These are phyloP conservation scores for Pestalotiopsis sp. DNA, from an alignment of 2,329 filamentous ascomycete genomes.

Conservation along the genomic window DNA sequence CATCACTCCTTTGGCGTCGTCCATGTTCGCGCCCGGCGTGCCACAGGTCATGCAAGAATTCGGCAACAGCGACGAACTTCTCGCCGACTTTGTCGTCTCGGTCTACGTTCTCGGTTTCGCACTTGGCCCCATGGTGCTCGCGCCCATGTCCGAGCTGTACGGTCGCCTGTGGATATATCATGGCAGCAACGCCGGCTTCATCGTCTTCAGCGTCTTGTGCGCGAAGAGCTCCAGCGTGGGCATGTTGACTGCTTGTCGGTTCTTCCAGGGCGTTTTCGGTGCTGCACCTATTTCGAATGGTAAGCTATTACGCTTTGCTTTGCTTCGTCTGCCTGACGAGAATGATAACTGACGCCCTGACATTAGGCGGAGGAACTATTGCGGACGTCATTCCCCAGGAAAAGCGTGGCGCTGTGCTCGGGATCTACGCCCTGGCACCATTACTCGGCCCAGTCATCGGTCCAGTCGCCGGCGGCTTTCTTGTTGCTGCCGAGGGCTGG, in stretches of 20 bases:
- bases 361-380: background rate
- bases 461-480: conserved; percentile 39
- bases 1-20: background rate
- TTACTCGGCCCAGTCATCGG: conserved; percentile 33
- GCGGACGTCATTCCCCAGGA: background rate
- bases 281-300: background rate
- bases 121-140: background rate
- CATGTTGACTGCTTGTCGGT: background rate
- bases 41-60: background rate
- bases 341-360: too few species aligned
- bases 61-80: background rate
- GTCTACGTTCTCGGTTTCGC: background rate
- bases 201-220: background rate
- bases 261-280: background rate
- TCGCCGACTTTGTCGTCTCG: background rate
- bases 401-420: conserved; percentile 10
- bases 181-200: background rate
- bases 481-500: conserved; percentile 32
- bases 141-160: background rate
- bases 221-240: background rate
- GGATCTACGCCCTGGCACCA: conserved; percentile 40
- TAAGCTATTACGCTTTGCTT: background rate
- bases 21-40: background rate
- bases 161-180: background rate
- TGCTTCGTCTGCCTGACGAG: too few species aligned